Evolutionary conservation across 164 flowering plant species (phyloP), one percentile per base, ranked within the genome.

Genomic region (Tetrastigma voinierianum): DNA sequence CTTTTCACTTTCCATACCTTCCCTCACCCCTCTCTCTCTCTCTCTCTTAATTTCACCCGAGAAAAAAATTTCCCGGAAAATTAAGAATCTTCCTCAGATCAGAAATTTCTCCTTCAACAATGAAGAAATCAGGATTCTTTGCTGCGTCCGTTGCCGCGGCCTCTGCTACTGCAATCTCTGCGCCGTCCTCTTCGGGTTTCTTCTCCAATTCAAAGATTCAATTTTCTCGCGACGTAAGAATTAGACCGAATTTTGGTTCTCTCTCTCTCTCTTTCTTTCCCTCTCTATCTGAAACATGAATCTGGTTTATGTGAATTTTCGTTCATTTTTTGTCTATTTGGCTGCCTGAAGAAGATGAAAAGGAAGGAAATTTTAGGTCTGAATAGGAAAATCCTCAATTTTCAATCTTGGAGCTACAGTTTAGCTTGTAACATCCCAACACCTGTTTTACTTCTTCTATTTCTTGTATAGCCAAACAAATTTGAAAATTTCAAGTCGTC

Each of bases 91-190:
- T 52, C 49, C 46, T 10, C 48, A 43, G 51, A 51, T 48, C 59
- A 8, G 12, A 61, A 45, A 32, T 51, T 20, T 20, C 45, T 13
- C 21, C 51, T 60, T 54, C 56, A 21, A 60, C 10, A 9, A 82
- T 82, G 86, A 82, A 80, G 79, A 82, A 74, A 72, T 57, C 78
- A 2, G 74, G 79, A 1, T 1, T 76, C 44, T 45, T 80, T 1
- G 79, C 83, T 1, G 82, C 83, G 46, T 79, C 81, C 24, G 66
- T 72, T 20, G 83, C 82, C 5, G 83, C 81, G 4, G 82, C 82
- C 60, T 78, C 86, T 25, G 83, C 86, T 8, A 60, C 82, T 25
- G 76, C 72, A 4, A 20, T 70, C 65, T 75, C 78, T 44, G 57
- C 61, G 49, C 67, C 81, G n/a, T 15, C 77, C 20, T 56, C 77